These are phyloP conservation scores for Neurospora pannonica DNA, from an alignment of 495 filamentous ascomycete genomes.

Conservation along the genomic window DNA sequence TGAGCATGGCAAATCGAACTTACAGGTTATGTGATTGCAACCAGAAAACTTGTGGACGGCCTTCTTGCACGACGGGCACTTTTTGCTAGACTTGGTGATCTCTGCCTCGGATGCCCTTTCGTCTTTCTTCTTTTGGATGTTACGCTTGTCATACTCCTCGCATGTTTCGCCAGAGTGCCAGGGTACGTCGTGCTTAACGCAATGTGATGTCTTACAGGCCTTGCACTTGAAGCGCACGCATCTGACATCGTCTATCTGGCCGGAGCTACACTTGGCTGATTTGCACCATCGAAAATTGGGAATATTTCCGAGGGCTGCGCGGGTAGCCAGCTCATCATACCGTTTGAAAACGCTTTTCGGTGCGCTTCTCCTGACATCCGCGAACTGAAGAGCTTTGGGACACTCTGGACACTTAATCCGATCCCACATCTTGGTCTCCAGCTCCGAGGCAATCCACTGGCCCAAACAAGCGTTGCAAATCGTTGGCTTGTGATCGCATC, in stretches of 20 bases:
- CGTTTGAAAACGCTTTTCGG: slow-evolving; percentile 21
- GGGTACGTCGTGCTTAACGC: slow-evolving; percentile 32
- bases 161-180: slow-evolving; percentile 43
- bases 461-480: slow-evolving; percentile 30
- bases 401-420: slow-evolving; percentile 33
- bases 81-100: slow-evolving; percentile 26
- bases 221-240: slow-evolving; percentile 32
- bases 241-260: slow-evolving; percentile 28
- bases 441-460: slow-evolving; percentile 24
- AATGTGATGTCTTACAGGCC: slow-evolving; percentile 27
- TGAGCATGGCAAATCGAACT: slow-evolving; percentile 7
- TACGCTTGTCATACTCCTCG: slow-evolving; percentile 33
- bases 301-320: slow-evolving; percentile 19
- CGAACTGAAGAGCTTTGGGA: slow-evolving; percentile 21
- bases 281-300: slow-evolving; percentile 37
- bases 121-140: slow-evolving; percentile 20
- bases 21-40: slow-evolving; percentile 42
- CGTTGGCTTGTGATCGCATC: slow-evolving; percentile 23
- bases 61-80: slow-evolving; percentile 37
- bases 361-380: slow-evolving; percentile 25
- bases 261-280: slow-evolving; percentile 28
- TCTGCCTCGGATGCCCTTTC: slow-evolving; percentile 29
- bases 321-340: slow-evolving; percentile 24
- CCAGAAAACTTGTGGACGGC: slow-evolving; percentile 34
- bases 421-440: slow-evolving; percentile 24